Conservation (phyloP, 2,329 filamentous ascomycete genomes). For the Sclerotinia spermophila region DNA sequence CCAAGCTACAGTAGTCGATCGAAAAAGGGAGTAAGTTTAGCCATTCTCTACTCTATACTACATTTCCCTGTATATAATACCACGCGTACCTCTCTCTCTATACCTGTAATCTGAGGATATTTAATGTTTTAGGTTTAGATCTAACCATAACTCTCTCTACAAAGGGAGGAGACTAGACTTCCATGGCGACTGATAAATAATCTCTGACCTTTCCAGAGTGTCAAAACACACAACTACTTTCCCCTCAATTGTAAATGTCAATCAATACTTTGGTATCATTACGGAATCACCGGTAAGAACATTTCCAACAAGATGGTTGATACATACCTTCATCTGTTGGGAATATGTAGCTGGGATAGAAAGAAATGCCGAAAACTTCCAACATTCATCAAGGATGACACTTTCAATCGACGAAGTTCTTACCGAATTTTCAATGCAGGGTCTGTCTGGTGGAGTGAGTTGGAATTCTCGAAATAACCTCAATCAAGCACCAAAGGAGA, state of each 20-base stretch:
- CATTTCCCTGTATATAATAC: no score
- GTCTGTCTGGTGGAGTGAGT: background rate
- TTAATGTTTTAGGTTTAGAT: background rate
- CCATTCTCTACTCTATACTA: no score
- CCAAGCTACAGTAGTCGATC: no score
- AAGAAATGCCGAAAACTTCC: conserved; percentile 7
- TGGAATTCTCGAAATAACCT: conserved; percentile 4
- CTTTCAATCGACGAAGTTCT: background rate
- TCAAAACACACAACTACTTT: background rate
- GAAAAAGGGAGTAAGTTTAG: no score
- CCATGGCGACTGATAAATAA: no score
- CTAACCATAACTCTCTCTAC: background rate
- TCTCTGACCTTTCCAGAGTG: background rate
- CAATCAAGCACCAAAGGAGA: background rate
- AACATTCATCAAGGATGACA: background rate
- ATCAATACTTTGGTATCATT: background rate
- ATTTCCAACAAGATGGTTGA: background rate
- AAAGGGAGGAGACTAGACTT: background rate
- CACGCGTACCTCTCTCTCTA: no score
- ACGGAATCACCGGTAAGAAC: background rate
- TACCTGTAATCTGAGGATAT: background rate
- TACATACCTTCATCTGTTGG: background rate
- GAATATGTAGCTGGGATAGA: background rate
- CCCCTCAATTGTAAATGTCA: background rate
- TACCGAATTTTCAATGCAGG: conserved; percentile 8